Conservation (phyloP, 2,329 filamentous ascomycete genomes). For the Mariannaea elegans region DNA sequence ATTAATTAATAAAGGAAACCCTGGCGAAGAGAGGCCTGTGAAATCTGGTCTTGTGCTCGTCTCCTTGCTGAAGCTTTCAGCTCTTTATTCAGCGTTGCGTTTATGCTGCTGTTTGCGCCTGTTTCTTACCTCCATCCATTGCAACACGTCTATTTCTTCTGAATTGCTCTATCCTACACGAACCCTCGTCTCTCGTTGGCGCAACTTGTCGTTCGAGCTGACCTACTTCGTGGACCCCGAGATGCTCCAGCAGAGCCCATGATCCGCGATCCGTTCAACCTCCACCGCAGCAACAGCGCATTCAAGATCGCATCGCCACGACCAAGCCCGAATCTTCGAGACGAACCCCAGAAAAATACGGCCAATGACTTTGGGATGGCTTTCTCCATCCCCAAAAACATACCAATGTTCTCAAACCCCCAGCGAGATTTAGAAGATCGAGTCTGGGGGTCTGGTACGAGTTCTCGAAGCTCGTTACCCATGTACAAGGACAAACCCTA, state of each 20-base stretch:
- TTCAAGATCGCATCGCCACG: constrained; percentile 59
- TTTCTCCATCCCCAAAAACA: constrained; percentile 73
- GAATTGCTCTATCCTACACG: neutral
- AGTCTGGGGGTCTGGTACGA: constrained; percentile 65
- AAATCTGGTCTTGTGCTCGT: constrained; percentile 24
- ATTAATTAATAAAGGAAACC: constrained; percentile 9
- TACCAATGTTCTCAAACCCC: constrained; percentile 73
- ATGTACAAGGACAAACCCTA: constrained; percentile 99
- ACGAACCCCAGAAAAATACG: constrained; percentile 59
- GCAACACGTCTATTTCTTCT: neutral
- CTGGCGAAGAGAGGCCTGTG: constrained; percentile 2
- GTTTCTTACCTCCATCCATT: neutral
- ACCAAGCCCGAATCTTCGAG: constrained; percentile 54
- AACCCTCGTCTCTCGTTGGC: neutral
- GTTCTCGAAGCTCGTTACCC: constrained; percentile 65
- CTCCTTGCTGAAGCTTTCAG: neutral
- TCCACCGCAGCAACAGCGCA: constrained; percentile 52
- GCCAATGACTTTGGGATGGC: constrained; percentile 65
- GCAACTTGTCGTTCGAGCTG: neutral
- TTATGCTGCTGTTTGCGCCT: neutral
- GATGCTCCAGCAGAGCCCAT: constrained; percentile 46
- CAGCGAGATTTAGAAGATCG: constrained; percentile 72
- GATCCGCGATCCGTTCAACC: constrained; percentile 57
- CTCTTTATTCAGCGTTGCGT: constrained; percentile 7
- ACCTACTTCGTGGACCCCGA: constrained; percentile 22